Conservation (phyloP, 177 flowering plant species). For the Vitis hybrid region DNA sequence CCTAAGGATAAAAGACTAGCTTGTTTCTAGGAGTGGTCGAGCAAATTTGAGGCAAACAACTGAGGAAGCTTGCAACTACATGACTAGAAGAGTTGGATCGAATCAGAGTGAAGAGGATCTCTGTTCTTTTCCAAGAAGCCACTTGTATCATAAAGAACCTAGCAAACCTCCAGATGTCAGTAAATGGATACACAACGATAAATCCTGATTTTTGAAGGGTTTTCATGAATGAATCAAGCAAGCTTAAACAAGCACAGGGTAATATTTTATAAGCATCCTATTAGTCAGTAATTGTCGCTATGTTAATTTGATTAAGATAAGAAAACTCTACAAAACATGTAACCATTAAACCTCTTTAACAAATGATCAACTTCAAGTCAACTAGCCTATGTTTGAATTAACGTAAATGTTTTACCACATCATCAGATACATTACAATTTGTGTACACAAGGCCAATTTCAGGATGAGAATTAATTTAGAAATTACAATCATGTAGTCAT, state of each 20-base stretch:
- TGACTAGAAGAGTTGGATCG: constrained; percentile 60
- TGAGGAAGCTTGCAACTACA: constrained; percentile 51
- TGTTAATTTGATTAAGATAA: too few relatives aligned
- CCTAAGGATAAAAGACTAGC: constrained; percentile 17
- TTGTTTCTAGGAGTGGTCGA: constrained; percentile 31
- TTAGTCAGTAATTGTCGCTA: too few relatives aligned
- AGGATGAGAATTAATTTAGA: too few relatives aligned
- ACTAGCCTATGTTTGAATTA: too few relatives aligned
- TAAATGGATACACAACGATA: background rate
- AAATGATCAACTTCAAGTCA: too few relatives aligned
- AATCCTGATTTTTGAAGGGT: background rate
- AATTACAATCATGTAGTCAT: too few relatives aligned
- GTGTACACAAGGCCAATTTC: too few relatives aligned
- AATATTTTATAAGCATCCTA: background rate
- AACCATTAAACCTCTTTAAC: too few relatives aligned
- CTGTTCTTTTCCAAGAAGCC: constrained; percentile 92
- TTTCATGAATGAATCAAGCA: background rate
- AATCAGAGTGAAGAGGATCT: constrained; percentile 62
- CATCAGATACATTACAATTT: too few relatives aligned
- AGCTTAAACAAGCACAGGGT: background rate
- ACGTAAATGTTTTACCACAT: too few relatives aligned
- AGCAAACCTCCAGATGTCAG: constrained; percentile 18
- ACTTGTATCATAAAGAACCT: constrained; percentile 80
- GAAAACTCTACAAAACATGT: too few relatives aligned
- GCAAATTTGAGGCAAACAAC: constrained; percentile 48